A percentile compares a stretch with the other conserved stretches of the same genome.
Evolutionary conservation across 352 stramenopile genomes (phyloP).

Genomic region (Globisporangium takayamanum): DNA sequence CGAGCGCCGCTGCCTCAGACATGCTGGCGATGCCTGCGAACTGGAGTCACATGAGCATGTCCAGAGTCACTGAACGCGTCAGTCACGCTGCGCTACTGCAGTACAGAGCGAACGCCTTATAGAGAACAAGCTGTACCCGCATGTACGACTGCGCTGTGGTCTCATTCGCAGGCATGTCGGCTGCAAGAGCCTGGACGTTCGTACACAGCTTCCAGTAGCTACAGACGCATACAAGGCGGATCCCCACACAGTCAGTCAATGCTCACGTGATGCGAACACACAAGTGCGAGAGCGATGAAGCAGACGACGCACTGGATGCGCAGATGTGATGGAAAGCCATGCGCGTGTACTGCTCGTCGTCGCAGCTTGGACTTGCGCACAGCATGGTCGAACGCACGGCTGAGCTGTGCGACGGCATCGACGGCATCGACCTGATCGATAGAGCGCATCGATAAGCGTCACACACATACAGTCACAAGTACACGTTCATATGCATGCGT

Average conservation of each 20-base stretch:
- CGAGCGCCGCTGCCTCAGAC: conserved; percentile 28
- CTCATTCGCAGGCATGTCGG: conserved; percentile 5
- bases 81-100: not conserved
- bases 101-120: not conserved
- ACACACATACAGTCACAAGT: not conserved
- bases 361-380: conserved; percentile 26
- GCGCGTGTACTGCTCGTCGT: conserved; percentile 15
- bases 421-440: conserved; percentile 26
- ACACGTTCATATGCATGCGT: not conserved
- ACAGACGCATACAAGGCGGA: not conserved
- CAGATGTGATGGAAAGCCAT: conserved; percentile 18
- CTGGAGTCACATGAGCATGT: not conserved
- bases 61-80: not conserved
- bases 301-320: conserved; percentile 22
- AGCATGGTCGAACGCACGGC: conserved; percentile 12
- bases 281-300: too few species aligned
- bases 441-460: not conserved
- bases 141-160: conserved; percentile 21
- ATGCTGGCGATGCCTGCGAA: conserved; percentile 34
- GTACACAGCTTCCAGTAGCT: conserved; percentile 38
- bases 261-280: not conserved
- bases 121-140: conserved; percentile 12
- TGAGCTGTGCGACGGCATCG: conserved; percentile 22
- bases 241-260: not conserved
- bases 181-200: conserved; percentile 23